A percentile compares a stretch with the other conserved stretches of the same genome.
Conservation (phyloP, 768 basidiomycete genomes). For the Dioszegia hungarica region DNA sequence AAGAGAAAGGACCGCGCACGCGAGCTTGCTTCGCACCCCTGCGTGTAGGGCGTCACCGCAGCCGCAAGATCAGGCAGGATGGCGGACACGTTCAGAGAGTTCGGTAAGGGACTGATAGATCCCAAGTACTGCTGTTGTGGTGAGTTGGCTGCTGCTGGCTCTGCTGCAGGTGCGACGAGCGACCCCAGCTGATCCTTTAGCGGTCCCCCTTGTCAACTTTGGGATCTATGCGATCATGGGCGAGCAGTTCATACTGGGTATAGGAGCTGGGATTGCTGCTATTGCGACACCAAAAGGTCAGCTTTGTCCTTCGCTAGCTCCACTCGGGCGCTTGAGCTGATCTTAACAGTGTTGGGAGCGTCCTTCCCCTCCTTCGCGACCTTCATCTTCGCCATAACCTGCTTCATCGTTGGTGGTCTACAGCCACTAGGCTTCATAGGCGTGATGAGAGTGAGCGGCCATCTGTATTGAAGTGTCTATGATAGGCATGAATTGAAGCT, state of each 20-base stretch:
- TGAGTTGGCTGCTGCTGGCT: slow-evolving; percentile 18
- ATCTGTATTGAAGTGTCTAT: neutral
- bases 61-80: too few relatives aligned
- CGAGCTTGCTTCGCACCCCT: too few relatives aligned
- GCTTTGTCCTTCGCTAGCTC: slow-evolving; percentile 3
- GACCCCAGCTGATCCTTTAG: slow-evolving; percentile 47
- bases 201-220: slow-evolving; percentile 81
- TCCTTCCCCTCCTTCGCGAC: slow-evolving; percentile 72
- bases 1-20: too few relatives aligned
- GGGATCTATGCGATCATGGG: slow-evolving; percentile 77
- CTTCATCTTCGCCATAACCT: slow-evolving; percentile 68
- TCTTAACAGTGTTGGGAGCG: slow-evolving; percentile 74
- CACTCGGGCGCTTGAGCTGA: neutral
- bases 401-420: slow-evolving; percentile 67
- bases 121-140: slow-evolving; percentile 78
- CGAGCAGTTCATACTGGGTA: slow-evolving; percentile 62
- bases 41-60: too few relatives aligned
- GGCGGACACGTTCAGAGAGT: slow-evolving; percentile 7
- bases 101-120: slow-evolving; percentile 27
- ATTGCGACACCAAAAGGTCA: slow-evolving; percentile 36
- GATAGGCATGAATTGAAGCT: too few relatives aligned
- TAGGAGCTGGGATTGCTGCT: slow-evolving; percentile 39
- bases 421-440: slow-evolving; percentile 83
- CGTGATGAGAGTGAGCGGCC: slow-evolving; percentile 62
- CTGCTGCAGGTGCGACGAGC: too few relatives aligned